Percentiles rank a stretch among this genome's conserved stretches.
These are phyloP conservation scores for Sporothrix sp. DNA, from an alignment of 2,329 filamentous ascomycete species.

Conservation along the genomic window DNA sequence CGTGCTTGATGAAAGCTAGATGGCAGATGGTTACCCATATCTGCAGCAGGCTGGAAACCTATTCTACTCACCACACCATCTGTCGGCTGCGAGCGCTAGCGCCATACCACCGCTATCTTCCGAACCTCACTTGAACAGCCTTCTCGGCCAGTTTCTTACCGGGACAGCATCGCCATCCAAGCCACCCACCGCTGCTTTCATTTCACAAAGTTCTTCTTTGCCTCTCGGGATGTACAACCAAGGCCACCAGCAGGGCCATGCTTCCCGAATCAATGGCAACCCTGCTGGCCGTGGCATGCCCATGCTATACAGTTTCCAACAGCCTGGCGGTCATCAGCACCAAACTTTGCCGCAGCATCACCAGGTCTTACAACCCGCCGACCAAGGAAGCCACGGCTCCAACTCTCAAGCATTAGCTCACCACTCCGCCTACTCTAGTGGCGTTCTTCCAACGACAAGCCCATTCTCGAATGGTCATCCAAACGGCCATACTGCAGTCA, in stretches of 20 bases:
- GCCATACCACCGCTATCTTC: constrained; percentile 23
- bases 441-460: constrained; percentile 21
- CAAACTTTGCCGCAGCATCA: constrained; percentile 57
- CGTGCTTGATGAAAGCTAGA: constrained; percentile 38
- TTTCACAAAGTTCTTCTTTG: no score
- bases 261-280: constrained; percentile 66
- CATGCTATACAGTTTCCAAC: constrained; percentile 62
- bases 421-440: constrained; percentile 52
- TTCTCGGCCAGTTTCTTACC: constrained; percentile 26
- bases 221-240: constrained; percentile 61
- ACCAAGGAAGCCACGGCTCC: constrained; percentile 44
- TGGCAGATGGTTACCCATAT: constrained; percentile 61
- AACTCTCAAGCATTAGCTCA: constrained; percentile 48
- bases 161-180: constrained; percentile 24
- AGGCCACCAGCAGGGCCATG: constrained; percentile 61
- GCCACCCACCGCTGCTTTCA: constrained; percentile 22
- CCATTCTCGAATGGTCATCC: constrained; percentile 24
- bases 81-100: constrained; percentile 32
- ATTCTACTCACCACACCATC: constrained; percentile 45
- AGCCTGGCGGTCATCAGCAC: constrained; percentile 50
- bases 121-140: constrained; percentile 25
- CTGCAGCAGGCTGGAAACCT: constrained; percentile 49
- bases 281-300: constrained; percentile 49
- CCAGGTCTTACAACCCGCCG: constrained; percentile 44
- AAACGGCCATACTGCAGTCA: constrained; percentile 36